Evolutionary conservation across 2,329 filamentous ascomycete species (phyloP).

Genomic region (Neurospora sp.): DNA sequence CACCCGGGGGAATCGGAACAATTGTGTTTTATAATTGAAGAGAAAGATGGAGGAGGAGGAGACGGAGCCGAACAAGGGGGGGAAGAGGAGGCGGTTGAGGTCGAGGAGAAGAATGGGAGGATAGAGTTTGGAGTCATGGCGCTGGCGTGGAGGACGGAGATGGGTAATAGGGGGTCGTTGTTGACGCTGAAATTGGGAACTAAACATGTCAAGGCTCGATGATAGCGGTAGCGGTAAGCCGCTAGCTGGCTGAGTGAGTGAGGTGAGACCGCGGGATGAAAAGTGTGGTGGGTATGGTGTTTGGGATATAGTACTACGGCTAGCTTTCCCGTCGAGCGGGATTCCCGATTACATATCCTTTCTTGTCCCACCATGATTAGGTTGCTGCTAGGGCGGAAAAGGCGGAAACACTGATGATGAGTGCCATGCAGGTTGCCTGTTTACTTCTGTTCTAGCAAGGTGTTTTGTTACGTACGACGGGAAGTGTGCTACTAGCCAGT

Average conservation of each 20-base stretch:
- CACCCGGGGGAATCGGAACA: conserved; percentile 56
- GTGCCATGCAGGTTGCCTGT: background rate
- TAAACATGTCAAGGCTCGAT: conserved; percentile 22
- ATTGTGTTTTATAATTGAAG: conserved; percentile 52
- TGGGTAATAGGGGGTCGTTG: conserved; percentile 82
- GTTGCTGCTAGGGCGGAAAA: background rate
- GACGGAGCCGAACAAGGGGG: conserved; percentile 14
- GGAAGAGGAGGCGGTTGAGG: conserved; percentile 12
- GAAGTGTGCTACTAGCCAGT: background rate
- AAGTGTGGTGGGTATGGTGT: background rate
- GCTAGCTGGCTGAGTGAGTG: background rate
- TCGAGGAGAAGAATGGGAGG: conserved; percentile 37
- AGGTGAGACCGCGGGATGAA: background rate
- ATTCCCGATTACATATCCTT: background rate
- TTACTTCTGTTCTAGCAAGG: background rate
- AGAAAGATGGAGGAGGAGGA: conserved; percentile 21
- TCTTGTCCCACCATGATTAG: background rate
- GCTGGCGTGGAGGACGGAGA: conserved; percentile 79
- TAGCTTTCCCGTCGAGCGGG: background rate
- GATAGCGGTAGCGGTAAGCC: background rate
- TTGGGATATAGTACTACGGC: background rate
- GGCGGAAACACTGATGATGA: background rate
- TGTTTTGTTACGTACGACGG: background rate
- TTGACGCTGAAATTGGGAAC: conserved; percentile 73
- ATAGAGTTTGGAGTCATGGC: conserved; percentile 70